Evolutionary conservation across 116 monocot genomes (phyloP), one percentile per base, ranked within the genome.

Genomic region (Posidonia oceanica): DNA sequence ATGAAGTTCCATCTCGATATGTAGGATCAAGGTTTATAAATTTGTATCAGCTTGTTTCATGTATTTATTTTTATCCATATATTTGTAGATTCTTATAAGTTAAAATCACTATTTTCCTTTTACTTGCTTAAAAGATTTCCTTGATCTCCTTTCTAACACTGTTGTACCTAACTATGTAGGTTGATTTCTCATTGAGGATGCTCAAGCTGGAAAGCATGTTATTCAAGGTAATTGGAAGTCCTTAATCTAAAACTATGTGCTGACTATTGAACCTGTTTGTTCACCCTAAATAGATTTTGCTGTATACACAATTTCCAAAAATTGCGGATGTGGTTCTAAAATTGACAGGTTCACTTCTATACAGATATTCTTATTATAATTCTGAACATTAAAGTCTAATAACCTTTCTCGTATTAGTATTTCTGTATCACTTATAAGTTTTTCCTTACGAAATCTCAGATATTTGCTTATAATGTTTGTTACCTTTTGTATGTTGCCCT

Each of bases 201-300:
- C 72, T 96, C 64, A 82, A 70, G 89, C 83, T 52, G 91, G 87
- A 85, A 96, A 96, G 61, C 91, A 96, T 82, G 96, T 96, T 42
- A 81, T 96, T 77, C 96, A 96, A 91, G 96, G 96, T 93, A 84
- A 54, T 42, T 21, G 44, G n/a, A 52, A 17, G n/a, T 4, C 38
- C 4, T 15, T 64, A 17, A 38, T 65, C 10, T 18, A n/a, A n/a
- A 39, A 17, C n/a, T 39, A 39, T 64, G 16, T 40, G 7, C 39
- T 42, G 38, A 38, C 21, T 16, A 63, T 63, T 29, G 29, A 29
- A 29, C 29, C 29, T 29, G 29, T 29, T 62, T 69, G 3, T 48
- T 12, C 7, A 48, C 48, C 12, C 48, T 48, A 48, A 48, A 48
- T 48, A 12, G 2, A 48, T 48, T 48, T 48, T 48, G 3, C 48